Conservation (phyloP, 1,139 yeast species). For the Diutina mesorugosa region DNA sequence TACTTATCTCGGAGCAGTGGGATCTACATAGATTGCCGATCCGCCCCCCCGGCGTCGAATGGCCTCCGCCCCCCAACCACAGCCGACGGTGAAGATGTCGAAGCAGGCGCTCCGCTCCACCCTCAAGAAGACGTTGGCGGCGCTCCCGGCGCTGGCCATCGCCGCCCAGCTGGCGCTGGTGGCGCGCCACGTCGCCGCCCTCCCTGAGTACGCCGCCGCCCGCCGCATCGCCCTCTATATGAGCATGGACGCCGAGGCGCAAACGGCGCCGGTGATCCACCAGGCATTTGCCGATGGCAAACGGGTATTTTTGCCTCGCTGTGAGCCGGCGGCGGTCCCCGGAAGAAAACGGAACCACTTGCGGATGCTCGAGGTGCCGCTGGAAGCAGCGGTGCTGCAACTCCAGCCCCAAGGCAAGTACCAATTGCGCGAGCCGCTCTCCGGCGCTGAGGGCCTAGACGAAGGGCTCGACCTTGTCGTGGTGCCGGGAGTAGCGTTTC, state of each 20-base stretch:
- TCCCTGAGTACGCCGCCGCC: not conserved
- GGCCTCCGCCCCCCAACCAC: too few relatives aligned
- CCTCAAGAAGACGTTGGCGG: not conserved
- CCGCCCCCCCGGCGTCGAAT: too few relatives aligned
- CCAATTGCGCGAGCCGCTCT: not conserved
- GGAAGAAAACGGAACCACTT: not conserved
- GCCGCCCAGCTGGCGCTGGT: not conserved
- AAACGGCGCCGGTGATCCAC: not conserved
- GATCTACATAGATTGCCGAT: too few relatives aligned
- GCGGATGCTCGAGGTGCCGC: not conserved
- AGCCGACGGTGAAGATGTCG: not conserved
- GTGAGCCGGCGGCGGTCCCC: not conserved
- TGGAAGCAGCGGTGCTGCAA: not conserved
- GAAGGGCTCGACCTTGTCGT: not conserved
- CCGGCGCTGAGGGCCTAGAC: not conserved
- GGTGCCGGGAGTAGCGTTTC: conserved; percentile 1
- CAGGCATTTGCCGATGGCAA: not conserved
- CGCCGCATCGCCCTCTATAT: not conserved
- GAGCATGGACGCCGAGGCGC: not conserved
- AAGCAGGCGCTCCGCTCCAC: not conserved
- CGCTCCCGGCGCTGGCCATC: not conserved
- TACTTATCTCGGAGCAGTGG: too few relatives aligned
- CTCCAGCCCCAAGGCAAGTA: not conserved
- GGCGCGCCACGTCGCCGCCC: not conserved
- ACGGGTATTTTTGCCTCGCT: not conserved